phyloP scores from a whole-genome alignment of 1,139 yeast genomes.

The Kodamaea ohmeri region DNA sequence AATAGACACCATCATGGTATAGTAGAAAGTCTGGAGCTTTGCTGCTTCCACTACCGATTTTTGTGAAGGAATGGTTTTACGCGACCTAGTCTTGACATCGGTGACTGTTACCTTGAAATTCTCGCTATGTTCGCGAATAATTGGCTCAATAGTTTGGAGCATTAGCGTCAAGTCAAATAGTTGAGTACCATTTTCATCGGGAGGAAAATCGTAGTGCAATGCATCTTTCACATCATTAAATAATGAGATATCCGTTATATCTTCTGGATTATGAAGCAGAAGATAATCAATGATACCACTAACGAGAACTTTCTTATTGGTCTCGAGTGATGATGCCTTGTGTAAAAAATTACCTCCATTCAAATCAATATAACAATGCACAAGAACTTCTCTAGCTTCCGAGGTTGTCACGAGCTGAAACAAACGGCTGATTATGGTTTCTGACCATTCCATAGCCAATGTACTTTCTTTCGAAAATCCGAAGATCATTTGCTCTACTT shows the following conservation, averaged over 20 bases:
- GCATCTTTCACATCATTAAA: conserved; percentile 24
- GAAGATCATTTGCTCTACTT: conserved; percentile 7
- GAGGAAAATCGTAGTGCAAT: conserved; percentile 12
- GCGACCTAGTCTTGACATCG: conserved; percentile 60
- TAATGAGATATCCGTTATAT: conserved; percentile 21
- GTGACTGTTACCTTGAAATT: conserved; percentile 18
- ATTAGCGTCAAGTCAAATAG: conserved; percentile 25
- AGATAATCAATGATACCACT: conserved; percentile 66
- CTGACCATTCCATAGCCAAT: conserved; percentile 35
- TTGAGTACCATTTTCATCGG: conserved; percentile 14
- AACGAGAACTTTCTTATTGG: conserved; percentile 36
- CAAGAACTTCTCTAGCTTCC: conserved; percentile 58
- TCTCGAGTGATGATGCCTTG: background rate
- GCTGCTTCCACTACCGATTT: conserved; percentile 47
- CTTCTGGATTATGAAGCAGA: conserved; percentile 16
- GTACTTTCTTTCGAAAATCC: conserved; percentile 19
- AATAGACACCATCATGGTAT: conserved; percentile 27
- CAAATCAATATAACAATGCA: conserved; percentile 50
- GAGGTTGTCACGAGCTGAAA: conserved; percentile 42
- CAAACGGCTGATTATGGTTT: conserved; percentile 32
- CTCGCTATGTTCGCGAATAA: conserved; percentile 18
- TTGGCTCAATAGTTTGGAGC: conserved; percentile 16
- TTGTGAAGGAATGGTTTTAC: conserved; percentile 43
- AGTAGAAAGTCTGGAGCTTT: conserved; percentile 56
- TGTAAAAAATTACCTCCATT: conserved; percentile 22